These are phyloP conservation scores for Pholiota adiposa DNA, from an alignment of 1,284 basidiomycete genomes.

Conservation along the genomic window DNA sequence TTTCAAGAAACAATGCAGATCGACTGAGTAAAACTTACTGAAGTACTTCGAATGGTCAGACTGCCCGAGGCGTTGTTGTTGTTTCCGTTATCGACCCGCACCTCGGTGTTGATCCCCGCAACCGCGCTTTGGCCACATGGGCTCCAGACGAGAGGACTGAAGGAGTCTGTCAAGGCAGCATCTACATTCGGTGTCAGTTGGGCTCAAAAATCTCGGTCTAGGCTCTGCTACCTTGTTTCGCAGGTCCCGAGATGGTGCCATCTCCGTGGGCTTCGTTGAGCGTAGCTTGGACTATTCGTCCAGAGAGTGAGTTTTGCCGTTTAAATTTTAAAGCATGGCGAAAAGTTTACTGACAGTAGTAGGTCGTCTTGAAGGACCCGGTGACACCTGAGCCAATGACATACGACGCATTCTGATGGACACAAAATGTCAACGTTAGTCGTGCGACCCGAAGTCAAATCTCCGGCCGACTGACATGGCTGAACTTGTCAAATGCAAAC, in stretches of 20 bases:
- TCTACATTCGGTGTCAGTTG: not conserved
- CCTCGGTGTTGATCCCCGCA: conserved; percentile 21
- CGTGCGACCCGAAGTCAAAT: not conserved
- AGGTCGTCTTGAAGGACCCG: conserved; percentile 16
- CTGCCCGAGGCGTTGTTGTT: conserved; percentile 16
- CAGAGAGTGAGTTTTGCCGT: not conserved
- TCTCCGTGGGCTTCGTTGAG: conserved; percentile 11
- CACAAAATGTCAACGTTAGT: not conserved
- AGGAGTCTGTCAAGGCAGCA: not conserved
- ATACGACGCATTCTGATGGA: conserved; percentile 20
- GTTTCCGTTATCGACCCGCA: conserved; percentile 21
- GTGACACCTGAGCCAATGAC: conserved; percentile 18
- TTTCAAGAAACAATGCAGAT: not conserved
- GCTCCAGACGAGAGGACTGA: conserved; percentile 23
- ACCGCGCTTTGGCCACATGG: conserved; percentile 20
- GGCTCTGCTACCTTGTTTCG: conserved; percentile 11
- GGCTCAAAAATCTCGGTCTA: not conserved
- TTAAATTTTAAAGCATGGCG: not conserved
- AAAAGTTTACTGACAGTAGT: conserved; percentile 20
- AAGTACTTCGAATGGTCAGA: conserved; percentile 17
- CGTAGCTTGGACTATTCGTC: conserved; percentile 21
- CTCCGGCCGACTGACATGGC: conserved; percentile 13
- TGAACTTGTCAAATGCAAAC: conserved; percentile 24
- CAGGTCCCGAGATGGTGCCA: conserved; percentile 16
- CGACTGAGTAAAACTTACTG: conserved; percentile 17